These are phyloP conservation scores for Colletotrichum sansevieriae DNA, from an alignment of 2,329 filamentous ascomycete genomes.

Conservation along the genomic window DNA sequence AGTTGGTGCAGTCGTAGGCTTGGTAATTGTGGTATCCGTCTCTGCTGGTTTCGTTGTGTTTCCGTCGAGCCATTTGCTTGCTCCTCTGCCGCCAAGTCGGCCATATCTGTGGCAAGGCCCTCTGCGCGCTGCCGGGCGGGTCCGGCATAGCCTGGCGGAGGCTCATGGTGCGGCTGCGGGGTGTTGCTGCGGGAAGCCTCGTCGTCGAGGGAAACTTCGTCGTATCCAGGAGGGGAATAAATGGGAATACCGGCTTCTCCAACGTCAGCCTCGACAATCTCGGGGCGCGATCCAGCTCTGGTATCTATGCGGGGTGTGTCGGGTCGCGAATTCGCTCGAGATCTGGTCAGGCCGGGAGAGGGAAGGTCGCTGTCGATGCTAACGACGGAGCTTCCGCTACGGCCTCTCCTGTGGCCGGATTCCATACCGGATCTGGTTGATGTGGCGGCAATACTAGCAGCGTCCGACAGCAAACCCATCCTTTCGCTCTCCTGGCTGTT, in stretches of 20 bases:
- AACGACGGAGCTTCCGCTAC: constrained; percentile 62
- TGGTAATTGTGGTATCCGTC: constrained; percentile 62
- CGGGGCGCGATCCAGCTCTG: constrained; percentile 64
- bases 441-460: constrained; percentile 70
- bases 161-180: constrained; percentile 55
- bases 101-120: constrained; percentile 43
- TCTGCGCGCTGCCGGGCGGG: constrained; percentile 46
- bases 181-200: constrained; percentile 55
- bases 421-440: constrained; percentile 52
- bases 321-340: constrained; percentile 57
- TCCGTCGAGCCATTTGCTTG: constrained; percentile 44
- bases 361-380: constrained; percentile 64
- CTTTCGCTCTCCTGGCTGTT: constrained; percentile 81
- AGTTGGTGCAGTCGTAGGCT: constrained; percentile 63
- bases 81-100: constrained; percentile 31
- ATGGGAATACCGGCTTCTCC: constrained; percentile 60
- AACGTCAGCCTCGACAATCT: constrained; percentile 65
- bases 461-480: constrained; percentile 77
- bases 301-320: constrained; percentile 56
- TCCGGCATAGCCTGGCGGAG: constrained; percentile 66
- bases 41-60: constrained; percentile 42
- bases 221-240: constrained; percentile 65
- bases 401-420: constrained; percentile 56
- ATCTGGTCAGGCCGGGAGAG: constrained; percentile 54
- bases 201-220: constrained; percentile 60